Base-by-base conservation (phyloP, 75 land plant species). In the Sequoia sempervirens region DNA sequence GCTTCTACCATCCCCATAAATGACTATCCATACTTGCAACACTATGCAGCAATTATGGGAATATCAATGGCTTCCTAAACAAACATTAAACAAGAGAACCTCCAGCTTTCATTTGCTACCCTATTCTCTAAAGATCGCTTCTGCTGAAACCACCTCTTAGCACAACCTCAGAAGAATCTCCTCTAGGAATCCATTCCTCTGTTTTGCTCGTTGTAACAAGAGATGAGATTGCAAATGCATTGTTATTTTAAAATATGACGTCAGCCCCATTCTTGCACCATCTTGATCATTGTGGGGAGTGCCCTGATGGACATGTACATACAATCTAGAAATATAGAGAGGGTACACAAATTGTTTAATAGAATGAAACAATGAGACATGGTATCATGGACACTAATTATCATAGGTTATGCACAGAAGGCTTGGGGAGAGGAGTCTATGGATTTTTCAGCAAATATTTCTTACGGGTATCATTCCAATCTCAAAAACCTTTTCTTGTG, bases 291-390 rank as follows among this genome's bases (percentile, higher is more conserved):
- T 2, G 20, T 83, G 4, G 84, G 89, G 91, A 83, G 87, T 3
- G 83, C 89, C 80, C 88, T 88, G 91, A 88, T 92, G 28, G 50
- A 85, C 12, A 89, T 87, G 17, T 90, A 87, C 84, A 69, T 87
- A 0, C 84, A 84, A 15, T 76, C 74, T 45, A 56, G 80, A 34
- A 82, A 46, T 56, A 80, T 87, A 41, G 14, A 11, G 2, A 75
- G 64, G 14, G 91, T 91, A 15, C 84, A n/a, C n/a, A n/a, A n/a
- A 1, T 13, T 81, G 82, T 87, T 92, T 45, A 26, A n/a, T 52
- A 68, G 74, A 40, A 86, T 86, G 80, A 79, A 18, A n/a, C 20
- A 30, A 5, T 1, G 76, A 38, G 85, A n/a, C n/a, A 13, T 38
- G 20, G 28, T 37, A 12, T 74, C 52, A 37, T 81, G 45, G 72